These are phyloP conservation scores for Coemansia sp. DNA, from an alignment of 192 early-diverging fungal species.

Conservation along the genomic window DNA sequence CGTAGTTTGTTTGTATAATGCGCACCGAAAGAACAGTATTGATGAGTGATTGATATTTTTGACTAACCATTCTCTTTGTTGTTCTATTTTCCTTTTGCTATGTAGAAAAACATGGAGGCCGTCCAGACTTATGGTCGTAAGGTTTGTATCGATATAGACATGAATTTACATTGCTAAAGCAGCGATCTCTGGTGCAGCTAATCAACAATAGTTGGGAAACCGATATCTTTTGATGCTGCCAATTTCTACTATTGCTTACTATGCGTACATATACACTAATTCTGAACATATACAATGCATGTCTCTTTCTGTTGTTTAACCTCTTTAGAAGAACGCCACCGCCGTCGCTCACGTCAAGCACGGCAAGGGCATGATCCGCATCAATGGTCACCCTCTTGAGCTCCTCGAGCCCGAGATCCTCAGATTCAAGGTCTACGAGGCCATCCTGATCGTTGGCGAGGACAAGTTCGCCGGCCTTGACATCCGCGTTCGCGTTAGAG, in stretches of 20 bases:
- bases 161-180: no score
- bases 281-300: background rate
- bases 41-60: background rate
- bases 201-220: no score
- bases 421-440: conserved; percentile 98
- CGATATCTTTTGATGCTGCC: no score
- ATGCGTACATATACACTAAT: background rate
- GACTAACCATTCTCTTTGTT: background rate
- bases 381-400: conserved; percentile 96
- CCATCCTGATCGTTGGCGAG: conserved; percentile 92
- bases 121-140: conserved; percentile 58
- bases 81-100: background rate
- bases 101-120: conserved; percentile 55
- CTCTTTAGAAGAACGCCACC: conserved; percentile 91
- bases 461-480: conserved; percentile 95
- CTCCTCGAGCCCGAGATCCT: conserved; percentile 97
- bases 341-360: conserved; percentile 99
- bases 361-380: conserved; percentile 94
- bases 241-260: no score
- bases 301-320: background rate
- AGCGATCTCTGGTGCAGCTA: no score
- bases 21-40: no score
- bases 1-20: no score
- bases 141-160: conserved; percentile 14
- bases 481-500: conserved; percentile 94